phyloP scores from a whole-genome alignment of 1,284 basidiomycete species.

The Fomitopsis betulina region DNA sequence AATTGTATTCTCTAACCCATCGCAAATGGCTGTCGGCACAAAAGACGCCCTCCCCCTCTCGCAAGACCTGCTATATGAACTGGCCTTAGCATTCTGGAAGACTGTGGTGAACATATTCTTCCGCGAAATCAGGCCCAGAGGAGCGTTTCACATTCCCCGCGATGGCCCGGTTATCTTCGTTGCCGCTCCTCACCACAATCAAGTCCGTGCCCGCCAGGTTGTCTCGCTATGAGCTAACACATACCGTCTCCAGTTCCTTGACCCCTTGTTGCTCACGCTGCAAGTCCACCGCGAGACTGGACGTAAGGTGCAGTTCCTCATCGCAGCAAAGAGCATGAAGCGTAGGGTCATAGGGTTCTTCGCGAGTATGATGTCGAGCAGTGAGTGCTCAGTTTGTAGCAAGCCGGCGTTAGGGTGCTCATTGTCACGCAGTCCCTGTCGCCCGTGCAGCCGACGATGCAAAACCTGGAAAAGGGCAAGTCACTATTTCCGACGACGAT shows the following conservation, averaged over 20 bases:
- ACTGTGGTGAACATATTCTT: slow-evolving; percentile 95
- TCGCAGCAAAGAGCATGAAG: slow-evolving; percentile 91
- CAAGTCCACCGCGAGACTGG: slow-evolving; percentile 87
- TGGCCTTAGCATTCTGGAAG: slow-evolving; percentile 73
- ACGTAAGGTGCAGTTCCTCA: slow-evolving; percentile 84
- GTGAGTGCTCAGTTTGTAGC: slow-evolving; percentile 46
- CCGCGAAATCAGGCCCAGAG: slow-evolving; percentile 91
- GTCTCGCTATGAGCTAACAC: slow-evolving; percentile 5
- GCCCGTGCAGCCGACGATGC: slow-evolving; percentile 89
- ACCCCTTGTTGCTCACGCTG: slow-evolving; percentile 85
- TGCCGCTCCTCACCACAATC: slow-evolving; percentile 95
- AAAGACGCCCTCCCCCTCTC: slow-evolving; percentile 4
- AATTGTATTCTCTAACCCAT: too few species aligned
- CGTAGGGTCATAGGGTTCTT: slow-evolving; percentile 81
- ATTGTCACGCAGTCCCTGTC: slow-evolving; percentile 74
- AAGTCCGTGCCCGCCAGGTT: slow-evolving; percentile 43
- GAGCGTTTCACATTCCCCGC: slow-evolving; percentile 91
- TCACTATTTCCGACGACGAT: slow-evolving; percentile 74
- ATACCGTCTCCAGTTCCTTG: slow-evolving; percentile 71
- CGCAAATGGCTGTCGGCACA: too few species aligned
- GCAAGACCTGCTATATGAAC: slow-evolving; percentile 44
- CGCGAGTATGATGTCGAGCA: slow-evolving; percentile 84
- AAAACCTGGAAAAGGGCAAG: slow-evolving; percentile 71
- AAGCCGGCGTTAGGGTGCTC: slow-evolving; percentile 11
- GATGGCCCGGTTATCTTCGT: slow-evolving; percentile 96